Base-by-base conservation (phyloP, 345 rosid genomes). In the Eucalyptus urophylla region DNA sequence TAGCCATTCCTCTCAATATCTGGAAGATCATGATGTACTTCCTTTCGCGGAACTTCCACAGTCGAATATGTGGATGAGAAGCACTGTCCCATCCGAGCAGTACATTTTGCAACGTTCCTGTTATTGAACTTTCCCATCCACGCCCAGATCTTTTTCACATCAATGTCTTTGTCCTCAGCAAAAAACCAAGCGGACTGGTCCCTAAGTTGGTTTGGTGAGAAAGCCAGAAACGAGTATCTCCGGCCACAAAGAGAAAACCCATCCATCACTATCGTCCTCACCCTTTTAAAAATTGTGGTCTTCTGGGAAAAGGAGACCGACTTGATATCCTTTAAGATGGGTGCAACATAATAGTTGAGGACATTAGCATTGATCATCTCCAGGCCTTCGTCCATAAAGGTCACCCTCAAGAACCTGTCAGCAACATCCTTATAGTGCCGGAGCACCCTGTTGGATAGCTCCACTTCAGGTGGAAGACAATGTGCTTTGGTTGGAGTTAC, bases 151-250 rank as follows among this genome's bases (percentile, higher is more conserved):
- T 49, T 83, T 19, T 24, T 27, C 88, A 94, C 98, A 49, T 88
- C 90, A 86, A 89, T 92, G 8, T 92, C 92, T 87, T 93, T 92
- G 89, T 95, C 94, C 89, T 94, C 97, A 49, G 99, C 95, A 51
- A 95, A 97, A 92, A 96, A 97, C 99, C 99, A 97, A 9, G 98
- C 99, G 53, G 99, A 96, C 54, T 96, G 91, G 88, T 97, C 99
- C 91, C 99, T 95, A 87, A 96, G 93, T 91, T 97, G 99, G 93
- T 96, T 95, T 90, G 99, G 93, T 16, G 99, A 97, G 93, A 96
- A 97, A 69, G 98, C 99, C 87, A 97, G 93, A 92, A 97, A 96
- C 54, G 95, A 94, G 93, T 94, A 96, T 90, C 88, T 92, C 90
- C 97, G 94, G 62, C 99, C 98, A 87, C 98, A 97, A 15, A 97